Evolutionary conservation across 345 rosid genomes (phyloP).

Genomic region (Clarkia xantiana): DNA sequence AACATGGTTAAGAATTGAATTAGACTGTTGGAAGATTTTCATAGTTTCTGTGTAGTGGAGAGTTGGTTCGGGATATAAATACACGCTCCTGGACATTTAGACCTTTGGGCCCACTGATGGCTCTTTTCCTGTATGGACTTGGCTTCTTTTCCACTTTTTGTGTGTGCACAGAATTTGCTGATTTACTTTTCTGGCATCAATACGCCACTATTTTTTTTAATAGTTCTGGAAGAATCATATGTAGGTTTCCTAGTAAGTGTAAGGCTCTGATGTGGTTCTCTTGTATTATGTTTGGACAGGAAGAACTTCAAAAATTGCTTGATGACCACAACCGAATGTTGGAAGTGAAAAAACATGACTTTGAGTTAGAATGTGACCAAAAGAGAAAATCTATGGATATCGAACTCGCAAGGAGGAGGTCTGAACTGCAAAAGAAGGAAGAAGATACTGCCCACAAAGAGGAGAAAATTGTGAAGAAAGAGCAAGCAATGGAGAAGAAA

Average conservation of each 20-base stretch:
- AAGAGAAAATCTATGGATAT: constrained; percentile 65
- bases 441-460: constrained; percentile 69
- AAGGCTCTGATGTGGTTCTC: not conserved
- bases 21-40: too few species aligned
- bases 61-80: too few species aligned
- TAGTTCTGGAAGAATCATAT: too few species aligned
- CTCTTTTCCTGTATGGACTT: too few species aligned
- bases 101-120: too few species aligned
- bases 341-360: constrained; percentile 52
- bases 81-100: too few species aligned
- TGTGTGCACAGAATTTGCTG: too few species aligned
- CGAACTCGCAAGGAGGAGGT: constrained; percentile 47
- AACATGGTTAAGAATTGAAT: too few species aligned
- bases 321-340: constrained; percentile 66
- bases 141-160: too few species aligned
- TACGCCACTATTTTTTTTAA: too few species aligned
- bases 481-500: constrained; percentile 60
- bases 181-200: too few species aligned
- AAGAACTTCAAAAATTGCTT: constrained; percentile 57
- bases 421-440: constrained; percentile 69
- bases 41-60: too few species aligned
- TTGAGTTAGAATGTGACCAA: constrained; percentile 65
- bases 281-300: constrained; percentile 20
- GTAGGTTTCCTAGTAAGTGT: not conserved
- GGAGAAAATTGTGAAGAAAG: constrained; percentile 69